A percentile compares a stretch with the other conserved stretches of the same genome.
phyloP scores from a whole-genome alignment of 768 basidiomycete species.

The Tulasnella sp. region DNA sequence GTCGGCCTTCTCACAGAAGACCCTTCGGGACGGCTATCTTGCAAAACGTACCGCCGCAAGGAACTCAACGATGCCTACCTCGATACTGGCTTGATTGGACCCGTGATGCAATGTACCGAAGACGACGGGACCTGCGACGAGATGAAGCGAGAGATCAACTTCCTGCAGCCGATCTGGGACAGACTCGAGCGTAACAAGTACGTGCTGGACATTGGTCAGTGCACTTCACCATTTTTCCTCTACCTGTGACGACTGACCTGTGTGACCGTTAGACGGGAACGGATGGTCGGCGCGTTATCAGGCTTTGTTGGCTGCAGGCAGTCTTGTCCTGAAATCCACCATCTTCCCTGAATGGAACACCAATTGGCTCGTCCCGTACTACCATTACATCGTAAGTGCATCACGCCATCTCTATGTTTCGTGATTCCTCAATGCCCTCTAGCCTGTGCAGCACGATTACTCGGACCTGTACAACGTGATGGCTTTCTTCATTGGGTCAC shows the following conservation, averaged over 20 bases:
- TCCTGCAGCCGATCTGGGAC: no score
- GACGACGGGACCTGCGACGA: conserved; percentile 27
- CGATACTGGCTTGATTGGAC: conserved; percentile 25
- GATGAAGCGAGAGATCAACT: conserved; percentile 24
- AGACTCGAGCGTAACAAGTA: conserved; percentile 26
- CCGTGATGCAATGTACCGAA: conserved; percentile 26
- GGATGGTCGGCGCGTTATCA: conserved; percentile 29
- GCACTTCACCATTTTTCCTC: not conserved
- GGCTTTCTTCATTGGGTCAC: conserved; percentile 58
- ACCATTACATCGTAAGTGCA: conserved; percentile 28
- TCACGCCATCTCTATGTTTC: not conserved
- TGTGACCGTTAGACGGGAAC: conserved; percentile 25
- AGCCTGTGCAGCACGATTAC: conserved; percentile 50
- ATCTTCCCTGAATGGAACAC: conserved; percentile 50
- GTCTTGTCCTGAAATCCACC: conserved; percentile 26
- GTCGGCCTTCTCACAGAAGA: not conserved
- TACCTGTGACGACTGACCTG: not conserved
- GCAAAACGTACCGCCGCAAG: conserved; percentile 6
- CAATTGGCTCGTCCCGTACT: conserved; percentile 24
- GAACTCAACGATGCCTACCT: conserved; percentile 23
- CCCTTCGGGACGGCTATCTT: not conserved
- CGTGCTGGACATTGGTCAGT: conserved; percentile 24
- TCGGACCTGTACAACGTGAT: conserved; percentile 58
- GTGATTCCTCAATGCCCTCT: conserved; percentile 12
- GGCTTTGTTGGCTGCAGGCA: conserved; percentile 26